phyloP scores from a whole-genome alignment of 768 basidiomycete species.

The Fistulinella prunicolor region DNA sequence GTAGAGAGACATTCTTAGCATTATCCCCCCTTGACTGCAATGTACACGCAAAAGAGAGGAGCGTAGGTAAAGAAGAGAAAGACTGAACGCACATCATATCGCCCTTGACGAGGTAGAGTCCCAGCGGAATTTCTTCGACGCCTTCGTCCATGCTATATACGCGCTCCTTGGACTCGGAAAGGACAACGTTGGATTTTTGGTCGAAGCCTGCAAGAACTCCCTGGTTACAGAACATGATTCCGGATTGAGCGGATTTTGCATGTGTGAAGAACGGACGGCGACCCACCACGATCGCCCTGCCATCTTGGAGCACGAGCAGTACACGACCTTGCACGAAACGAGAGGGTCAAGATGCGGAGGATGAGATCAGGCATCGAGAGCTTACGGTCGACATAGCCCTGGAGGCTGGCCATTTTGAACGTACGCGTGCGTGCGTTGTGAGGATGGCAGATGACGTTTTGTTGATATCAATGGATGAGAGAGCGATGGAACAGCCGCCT shows the following conservation, averaged over 20 bases:
- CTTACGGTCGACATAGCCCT: constrained; percentile 88
- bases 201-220: constrained; percentile 91
- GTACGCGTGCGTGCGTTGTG: constrained; percentile 16
- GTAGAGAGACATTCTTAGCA: too few species aligned
- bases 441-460: constrained; percentile 4
- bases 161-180: constrained; percentile 91
- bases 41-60: background rate
- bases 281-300: constrained; percentile 88
- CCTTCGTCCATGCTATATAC: constrained; percentile 88
- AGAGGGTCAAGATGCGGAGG: background rate
- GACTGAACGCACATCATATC: constrained; percentile 85
- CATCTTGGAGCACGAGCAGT: constrained; percentile 93
- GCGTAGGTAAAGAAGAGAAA: background rate
- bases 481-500: too few species aligned
- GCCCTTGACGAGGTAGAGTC: constrained; percentile 95
- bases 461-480: background rate
- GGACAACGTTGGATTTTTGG: constrained; percentile 93
- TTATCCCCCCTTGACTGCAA: too few species aligned
- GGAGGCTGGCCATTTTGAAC: constrained; percentile 75
- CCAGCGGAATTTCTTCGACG: constrained; percentile 91
- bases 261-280: background rate
- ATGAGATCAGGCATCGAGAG: constrained; percentile 6
- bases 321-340: constrained; percentile 62
- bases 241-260: background rate
- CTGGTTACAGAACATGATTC: constrained; percentile 47